phyloP scores from a whole-genome alignment of 176 grass and related monocot genomes.

The Raddia guianensis region DNA sequence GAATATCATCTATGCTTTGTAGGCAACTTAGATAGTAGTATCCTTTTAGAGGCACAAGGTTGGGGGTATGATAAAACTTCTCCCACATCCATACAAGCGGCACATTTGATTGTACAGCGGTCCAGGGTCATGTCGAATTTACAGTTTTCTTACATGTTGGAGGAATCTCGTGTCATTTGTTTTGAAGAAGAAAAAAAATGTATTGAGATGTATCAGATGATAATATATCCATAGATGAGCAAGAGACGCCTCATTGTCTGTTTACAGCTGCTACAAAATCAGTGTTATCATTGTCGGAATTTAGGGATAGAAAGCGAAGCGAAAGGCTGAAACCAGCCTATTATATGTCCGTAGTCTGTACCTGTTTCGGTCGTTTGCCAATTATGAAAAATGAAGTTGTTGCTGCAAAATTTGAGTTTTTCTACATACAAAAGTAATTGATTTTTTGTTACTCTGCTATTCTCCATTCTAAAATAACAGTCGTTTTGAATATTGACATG shows the following conservation, averaged over 20 bases:
- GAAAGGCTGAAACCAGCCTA: slow-evolving; percentile 26
- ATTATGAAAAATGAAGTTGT: neutral
- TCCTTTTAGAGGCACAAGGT: neutral
- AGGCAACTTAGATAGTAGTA: slow-evolving; percentile 10
- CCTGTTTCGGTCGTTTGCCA: neutral
- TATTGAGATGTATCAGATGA: neutral
- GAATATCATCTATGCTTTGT: slow-evolving; percentile 17
- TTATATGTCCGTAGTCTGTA: neutral
- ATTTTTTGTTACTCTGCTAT: no score
- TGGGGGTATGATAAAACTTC: neutral
- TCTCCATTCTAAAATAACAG: no score
- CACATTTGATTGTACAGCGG: neutral
- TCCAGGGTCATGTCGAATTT: neutral
- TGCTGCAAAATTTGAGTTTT: neutral
- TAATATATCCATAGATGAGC: neutral
- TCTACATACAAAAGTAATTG: no score
- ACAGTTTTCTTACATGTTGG: neutral
- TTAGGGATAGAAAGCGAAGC: neutral
- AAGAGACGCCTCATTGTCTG: neutral
- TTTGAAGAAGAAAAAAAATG: neutral
- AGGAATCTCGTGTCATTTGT: neutral
- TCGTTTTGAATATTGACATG: no score
- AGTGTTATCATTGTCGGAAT: neutral
- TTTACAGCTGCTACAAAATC: no score
- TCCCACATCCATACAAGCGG: neutral